phyloP scores from a whole-genome alignment of 2,329 filamentous ascomycete species.

The Botrytis fabae region DNA sequence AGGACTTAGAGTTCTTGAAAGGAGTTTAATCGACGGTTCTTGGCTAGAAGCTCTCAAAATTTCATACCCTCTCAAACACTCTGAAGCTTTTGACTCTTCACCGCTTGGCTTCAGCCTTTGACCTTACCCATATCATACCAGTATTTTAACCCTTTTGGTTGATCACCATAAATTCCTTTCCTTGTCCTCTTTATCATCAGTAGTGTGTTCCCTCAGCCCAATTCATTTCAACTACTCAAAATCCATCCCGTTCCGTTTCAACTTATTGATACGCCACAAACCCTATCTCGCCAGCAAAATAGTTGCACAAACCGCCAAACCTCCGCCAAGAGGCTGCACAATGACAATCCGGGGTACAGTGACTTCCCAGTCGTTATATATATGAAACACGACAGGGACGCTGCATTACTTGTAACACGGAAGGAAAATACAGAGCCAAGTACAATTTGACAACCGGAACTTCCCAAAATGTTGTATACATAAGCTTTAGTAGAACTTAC shows the following conservation, averaged over 20 bases:
- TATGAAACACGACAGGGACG: constrained; percentile 1
- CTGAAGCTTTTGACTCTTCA: neutral
- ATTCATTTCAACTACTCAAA: neutral
- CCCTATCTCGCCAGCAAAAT: neutral
- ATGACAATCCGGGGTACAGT: constrained; percentile 6
- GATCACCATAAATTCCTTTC: neutral
- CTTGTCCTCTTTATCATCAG: neutral
- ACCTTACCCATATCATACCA: neutral
- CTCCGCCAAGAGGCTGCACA: neutral
- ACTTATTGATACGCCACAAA: neutral
- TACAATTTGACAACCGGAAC: neutral
- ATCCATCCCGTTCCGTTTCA: neutral
- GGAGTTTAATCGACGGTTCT: neutral
- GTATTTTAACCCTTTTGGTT: neutral
- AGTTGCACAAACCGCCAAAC: neutral
- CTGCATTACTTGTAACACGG: constrained; percentile 2
- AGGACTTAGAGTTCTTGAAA: neutral
- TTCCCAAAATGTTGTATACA: constrained; percentile 7
- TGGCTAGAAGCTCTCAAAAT: neutral
- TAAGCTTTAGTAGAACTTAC: neutral
- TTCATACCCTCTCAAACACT: neutral
- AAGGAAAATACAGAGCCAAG: neutral
- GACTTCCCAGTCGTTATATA: constrained; percentile 1
- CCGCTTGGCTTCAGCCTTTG: neutral
- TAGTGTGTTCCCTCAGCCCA: neutral